Base-by-base conservation (phyloP, 2,329 filamentous ascomycete species). In the Myriangium duriaei region DNA sequence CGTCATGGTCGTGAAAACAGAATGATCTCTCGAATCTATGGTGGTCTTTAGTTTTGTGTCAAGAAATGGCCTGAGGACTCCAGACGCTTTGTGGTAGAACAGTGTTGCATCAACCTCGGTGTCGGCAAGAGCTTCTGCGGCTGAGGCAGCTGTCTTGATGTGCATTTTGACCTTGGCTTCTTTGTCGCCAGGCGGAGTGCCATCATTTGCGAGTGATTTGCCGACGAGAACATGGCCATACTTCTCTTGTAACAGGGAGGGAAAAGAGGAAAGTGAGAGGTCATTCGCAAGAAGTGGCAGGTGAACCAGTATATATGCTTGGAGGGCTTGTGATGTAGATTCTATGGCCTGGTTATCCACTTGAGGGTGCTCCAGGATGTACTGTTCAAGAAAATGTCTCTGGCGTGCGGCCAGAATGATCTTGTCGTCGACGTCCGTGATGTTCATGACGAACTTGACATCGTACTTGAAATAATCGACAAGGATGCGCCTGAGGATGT, bases 131-230 rank as follows among this genome's bases (percentile, higher is more conserved):
- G 68, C 69, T 40, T 65, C 63, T 9, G 69, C 67, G 12, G 75
- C 72, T 2, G 66, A 63, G 11, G 64, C 55, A 2, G 67, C 66
- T 0, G 74, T 79, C 45, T 74, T 77, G 44, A 92, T 71, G 51
- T 93, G 83, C 84, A 93, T 92, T 62, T 87, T 92, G 47, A 84
- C 62, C 64, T 93, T 93, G 11, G 84, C 83, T 55, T 92, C 82
- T 40, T 77, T 76, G 51, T 93, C 85, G 5, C 79, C 74, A 0
- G 81, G 68, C 12, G 61, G 52, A 34, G 65, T 65, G 16, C 60
- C 60, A 30, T 67, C 65, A 5, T 68, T 69, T 28, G 66, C 64
- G n/a, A 75, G 45, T 3, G 69, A 60, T 42, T 70, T 68, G 4
- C 73, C 73, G 31, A 62, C 61, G 34, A 76, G 55, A 4, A 78